These are phyloP conservation scores for Lepiota venenata DNA, from an alignment of 768 basidiomycete species.

Conservation along the genomic window DNA sequence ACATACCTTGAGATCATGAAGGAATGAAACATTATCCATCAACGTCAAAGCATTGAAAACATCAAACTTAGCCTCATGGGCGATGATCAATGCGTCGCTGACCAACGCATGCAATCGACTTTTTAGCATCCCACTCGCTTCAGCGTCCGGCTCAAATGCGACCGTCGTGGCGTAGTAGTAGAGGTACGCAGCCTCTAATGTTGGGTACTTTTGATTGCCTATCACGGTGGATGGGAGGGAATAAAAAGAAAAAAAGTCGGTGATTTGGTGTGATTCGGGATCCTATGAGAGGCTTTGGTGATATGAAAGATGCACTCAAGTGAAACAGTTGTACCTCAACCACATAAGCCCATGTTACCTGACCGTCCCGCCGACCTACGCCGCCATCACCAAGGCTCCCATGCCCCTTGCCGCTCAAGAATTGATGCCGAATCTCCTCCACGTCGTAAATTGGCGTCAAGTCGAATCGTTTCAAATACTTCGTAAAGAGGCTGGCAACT, in stretches of 20 bases:
- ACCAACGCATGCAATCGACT: constrained; percentile 69
- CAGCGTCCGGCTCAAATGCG: constrained; percentile 59
- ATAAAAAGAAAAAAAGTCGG: constrained; percentile 97
- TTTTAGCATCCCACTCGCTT: constrained; percentile 62
- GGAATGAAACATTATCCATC: constrained; percentile 87
- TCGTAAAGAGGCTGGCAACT: constrained; percentile 66
- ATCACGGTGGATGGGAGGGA: constrained; percentile 94
- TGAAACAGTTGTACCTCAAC: constrained; percentile 63
- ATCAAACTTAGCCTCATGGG: constrained; percentile 85
- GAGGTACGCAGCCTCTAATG: constrained; percentile 91
- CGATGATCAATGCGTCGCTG: constrained; percentile 77
- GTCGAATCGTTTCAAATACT: constrained; percentile 85
- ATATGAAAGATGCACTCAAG: constrained; percentile 3
- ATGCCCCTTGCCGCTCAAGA: constrained; percentile 79
- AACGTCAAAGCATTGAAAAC: constrained; percentile 94
- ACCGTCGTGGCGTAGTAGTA: constrained; percentile 91
- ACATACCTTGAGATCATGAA: constrained; percentile 78
- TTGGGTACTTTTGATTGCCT: constrained; percentile 60
- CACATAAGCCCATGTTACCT: constrained; percentile 96
- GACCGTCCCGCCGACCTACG: constrained; percentile 57
- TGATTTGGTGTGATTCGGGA: constrained; percentile 76
- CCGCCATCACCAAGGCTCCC: constrained; percentile 49
- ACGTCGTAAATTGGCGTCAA: constrained; percentile 71
- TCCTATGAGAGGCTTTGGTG: constrained; percentile 46
- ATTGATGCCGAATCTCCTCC: constrained; percentile 84